These are phyloP conservation scores for Stentor roeselii DNA, from an alignment of 73 alveolate species.

Conservation along the genomic window DNA sequence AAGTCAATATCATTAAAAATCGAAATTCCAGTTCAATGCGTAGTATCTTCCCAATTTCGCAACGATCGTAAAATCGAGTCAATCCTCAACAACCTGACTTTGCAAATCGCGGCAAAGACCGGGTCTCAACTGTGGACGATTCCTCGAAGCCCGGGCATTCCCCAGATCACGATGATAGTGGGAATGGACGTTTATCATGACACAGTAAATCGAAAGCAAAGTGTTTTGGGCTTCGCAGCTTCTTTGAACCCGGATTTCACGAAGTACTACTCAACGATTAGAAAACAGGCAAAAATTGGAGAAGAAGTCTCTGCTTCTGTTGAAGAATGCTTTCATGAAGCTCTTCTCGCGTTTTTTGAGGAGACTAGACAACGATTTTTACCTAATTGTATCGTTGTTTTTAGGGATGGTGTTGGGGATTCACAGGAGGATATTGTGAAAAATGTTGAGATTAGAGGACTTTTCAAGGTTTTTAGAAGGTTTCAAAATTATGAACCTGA, in stretches of 20 bases:
- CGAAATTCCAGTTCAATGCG: neutral
- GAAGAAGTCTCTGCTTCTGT: slow-evolving; percentile 23
- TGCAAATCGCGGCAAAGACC: slow-evolving; percentile 21
- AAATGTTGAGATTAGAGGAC: neutral
- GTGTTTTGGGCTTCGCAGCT: slow-evolving; percentile 31
- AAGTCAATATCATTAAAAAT: neutral
- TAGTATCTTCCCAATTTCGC: neutral
- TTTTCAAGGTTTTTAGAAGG: neutral
- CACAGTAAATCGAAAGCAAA: slow-evolving; percentile 10
- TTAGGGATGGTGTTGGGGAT: slow-evolving; percentile 44
- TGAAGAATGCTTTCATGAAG: slow-evolving; percentile 23
- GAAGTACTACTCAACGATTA: slow-evolving; percentile 28
- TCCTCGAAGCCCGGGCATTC: neutral
- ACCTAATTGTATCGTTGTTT: slow-evolving; percentile 26
- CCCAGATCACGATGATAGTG: slow-evolving; percentile 27
- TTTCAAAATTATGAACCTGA: slow-evolving; percentile 24
- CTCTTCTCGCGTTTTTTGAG: slow-evolving; percentile 15
- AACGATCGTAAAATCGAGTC: neutral
- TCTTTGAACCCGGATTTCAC: slow-evolving; percentile 25
- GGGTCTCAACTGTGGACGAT: slow-evolving; percentile 17
- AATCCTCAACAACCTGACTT: neutral
- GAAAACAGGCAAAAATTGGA: slow-evolving; percentile 7
- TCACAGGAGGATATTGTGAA: slow-evolving; percentile 26
- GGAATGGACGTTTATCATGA: slow-evolving; percentile 42
- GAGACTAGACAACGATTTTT: neutral